A percentile compares a stretch with the other conserved stretches of the same genome.
phyloP scores from a whole-genome alignment of 345 rosid genomes.

The Brassica juncea region DNA sequence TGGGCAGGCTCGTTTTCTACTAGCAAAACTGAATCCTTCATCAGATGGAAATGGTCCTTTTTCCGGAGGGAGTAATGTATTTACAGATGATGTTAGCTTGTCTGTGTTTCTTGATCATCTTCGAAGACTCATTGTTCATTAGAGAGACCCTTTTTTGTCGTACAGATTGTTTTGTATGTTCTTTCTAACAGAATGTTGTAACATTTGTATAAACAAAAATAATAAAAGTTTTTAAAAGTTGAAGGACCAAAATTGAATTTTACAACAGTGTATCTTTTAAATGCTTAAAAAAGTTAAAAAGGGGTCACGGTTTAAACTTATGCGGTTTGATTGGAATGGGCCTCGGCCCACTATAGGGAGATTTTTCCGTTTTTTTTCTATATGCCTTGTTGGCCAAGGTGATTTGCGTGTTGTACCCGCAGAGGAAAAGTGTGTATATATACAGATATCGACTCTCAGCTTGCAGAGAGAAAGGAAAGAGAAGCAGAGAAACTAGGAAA shows the following conservation, averaged over 20 bases:
- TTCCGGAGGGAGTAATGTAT: slow-evolving; percentile 63
- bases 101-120: slow-evolving; percentile 96
- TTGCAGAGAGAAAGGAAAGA: slow-evolving; percentile 26
- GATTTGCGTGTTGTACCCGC: background rate
- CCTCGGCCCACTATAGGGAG: background rate
- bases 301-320: background rate
- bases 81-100: slow-evolving; percentile 93
- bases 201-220: slow-evolving; percentile 9
- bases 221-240: background rate
- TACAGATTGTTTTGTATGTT: slow-evolving; percentile 8
- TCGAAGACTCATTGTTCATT: slow-evolving; percentile 78
- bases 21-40: slow-evolving; percentile 91
- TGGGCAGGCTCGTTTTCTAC: slow-evolving; percentile 90
- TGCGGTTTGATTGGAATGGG: background rate
- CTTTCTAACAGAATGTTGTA: background rate
- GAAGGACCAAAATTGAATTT: background rate
- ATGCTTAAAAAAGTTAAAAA: background rate
- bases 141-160: background rate
- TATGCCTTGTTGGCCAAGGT: slow-evolving; percentile 21
- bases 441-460: background rate
- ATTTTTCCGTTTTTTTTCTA: background rate
- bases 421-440: background rate
- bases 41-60: slow-evolving; percentile 54
- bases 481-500: background rate
- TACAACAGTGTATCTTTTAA: background rate